These are phyloP conservation scores for Arxiozyma slooffiae DNA, from an alignment of 1,139 yeast species.

Conservation along the genomic window DNA sequence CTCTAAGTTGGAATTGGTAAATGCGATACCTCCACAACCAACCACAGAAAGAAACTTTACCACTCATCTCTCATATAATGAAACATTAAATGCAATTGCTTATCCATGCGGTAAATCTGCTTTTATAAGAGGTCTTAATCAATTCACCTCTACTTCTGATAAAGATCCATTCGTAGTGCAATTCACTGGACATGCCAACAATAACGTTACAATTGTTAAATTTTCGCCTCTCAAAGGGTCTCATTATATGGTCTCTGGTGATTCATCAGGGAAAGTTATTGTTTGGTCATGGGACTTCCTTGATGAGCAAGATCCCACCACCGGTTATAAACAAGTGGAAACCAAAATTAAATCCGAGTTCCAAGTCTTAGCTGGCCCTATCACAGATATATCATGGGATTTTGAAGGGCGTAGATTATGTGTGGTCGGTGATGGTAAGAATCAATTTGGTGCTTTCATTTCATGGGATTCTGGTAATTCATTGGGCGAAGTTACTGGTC, in stretches of 20 bases:
- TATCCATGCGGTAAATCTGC: conserved; percentile 79
- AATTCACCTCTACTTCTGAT: conserved; percentile 17
- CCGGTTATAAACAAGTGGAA: conserved; percentile 30
- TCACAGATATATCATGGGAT: conserved; percentile 87
- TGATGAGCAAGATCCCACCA: not conserved
- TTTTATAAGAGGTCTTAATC: conserved; percentile 55
- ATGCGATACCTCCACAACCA: conserved; percentile 63
- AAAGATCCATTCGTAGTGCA: conserved; percentile 39
- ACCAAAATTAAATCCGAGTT: conserved; percentile 69
- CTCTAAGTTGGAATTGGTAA: not conserved
- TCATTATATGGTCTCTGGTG: conserved; percentile 84
- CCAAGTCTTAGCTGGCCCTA: conserved; percentile 70
- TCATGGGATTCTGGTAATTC: conserved; percentile 92
- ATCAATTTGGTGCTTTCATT: conserved; percentile 84
- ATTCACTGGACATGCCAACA: conserved; percentile 57
- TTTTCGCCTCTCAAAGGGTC: conserved; percentile 72
- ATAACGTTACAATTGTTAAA: conserved; percentile 67
- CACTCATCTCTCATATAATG: conserved; percentile 64
- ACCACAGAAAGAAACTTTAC: conserved; percentile 60
- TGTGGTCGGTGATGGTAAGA: conserved; percentile 94
- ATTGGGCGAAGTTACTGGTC: conserved; percentile 92
- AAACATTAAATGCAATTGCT: conserved; percentile 55
- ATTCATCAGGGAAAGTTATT: conserved; percentile 74
- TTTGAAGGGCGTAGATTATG: conserved; percentile 75
- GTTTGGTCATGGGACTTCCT: conserved; percentile 55